phyloP scores from a whole-genome alignment of 2,329 filamentous ascomycete species.

The Venturia pyrina region DNA sequence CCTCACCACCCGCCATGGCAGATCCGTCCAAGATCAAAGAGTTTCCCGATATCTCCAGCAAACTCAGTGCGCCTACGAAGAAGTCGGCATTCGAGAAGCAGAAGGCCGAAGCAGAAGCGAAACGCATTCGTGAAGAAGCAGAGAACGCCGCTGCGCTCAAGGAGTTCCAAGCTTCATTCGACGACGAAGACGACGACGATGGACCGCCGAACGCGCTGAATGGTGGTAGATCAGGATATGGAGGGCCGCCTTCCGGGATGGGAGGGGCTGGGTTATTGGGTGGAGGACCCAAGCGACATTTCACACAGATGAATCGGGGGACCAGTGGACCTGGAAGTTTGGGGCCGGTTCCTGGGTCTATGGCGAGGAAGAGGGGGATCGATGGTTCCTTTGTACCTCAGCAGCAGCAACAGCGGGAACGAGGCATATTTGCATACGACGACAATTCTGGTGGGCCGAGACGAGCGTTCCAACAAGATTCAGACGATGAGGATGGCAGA shows the following conservation, averaged over 20 bases:
- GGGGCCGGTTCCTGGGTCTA: constrained; percentile 31
- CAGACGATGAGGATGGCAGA: constrained; percentile 33
- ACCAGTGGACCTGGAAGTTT: constrained; percentile 41
- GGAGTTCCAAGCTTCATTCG: constrained; percentile 67
- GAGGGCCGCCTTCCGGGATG: constrained; percentile 32
- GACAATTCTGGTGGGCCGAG: constrained; percentile 25
- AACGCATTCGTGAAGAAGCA: constrained; percentile 70
- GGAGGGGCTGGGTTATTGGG: constrained; percentile 23
- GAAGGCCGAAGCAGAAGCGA: constrained; percentile 81
- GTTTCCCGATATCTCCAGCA: constrained; percentile 66
- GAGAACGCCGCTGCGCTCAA: constrained; percentile 81
- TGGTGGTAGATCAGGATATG: neutral
- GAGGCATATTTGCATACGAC: constrained; percentile 32
- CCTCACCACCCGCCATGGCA: neutral
- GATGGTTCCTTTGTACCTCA: constrained; percentile 29
- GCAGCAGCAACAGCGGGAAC: constrained; percentile 15
- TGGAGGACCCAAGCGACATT: constrained; percentile 45
- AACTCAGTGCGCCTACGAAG: constrained; percentile 69
- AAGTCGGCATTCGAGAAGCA: constrained; percentile 83
- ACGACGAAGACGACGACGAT: constrained; percentile 13
- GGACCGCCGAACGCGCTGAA: constrained; percentile 1
- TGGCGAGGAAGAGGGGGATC: constrained; percentile 34
- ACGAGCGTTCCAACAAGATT: constrained; percentile 27
- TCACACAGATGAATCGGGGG: constrained; percentile 33
- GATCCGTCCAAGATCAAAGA: constrained; percentile 1